phyloP scores from a whole-genome alignment of 1,284 basidiomycete genomes.

The Sporisorium graminicola region DNA sequence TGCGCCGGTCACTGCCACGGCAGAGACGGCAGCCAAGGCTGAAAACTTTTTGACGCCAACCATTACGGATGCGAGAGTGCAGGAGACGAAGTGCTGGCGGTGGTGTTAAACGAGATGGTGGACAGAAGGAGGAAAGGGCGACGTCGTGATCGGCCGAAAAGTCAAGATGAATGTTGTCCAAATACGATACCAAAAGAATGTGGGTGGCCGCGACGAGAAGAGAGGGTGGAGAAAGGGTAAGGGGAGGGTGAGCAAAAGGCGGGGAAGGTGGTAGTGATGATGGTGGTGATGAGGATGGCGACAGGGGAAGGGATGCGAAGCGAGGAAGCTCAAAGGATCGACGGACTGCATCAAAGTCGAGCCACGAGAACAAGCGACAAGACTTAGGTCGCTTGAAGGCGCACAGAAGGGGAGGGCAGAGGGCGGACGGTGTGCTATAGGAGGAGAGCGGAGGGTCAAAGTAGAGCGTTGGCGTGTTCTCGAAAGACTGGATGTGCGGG shows the following conservation, averaged over 20 bases:
- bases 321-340: slow-evolving; percentile 24
- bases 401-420: background rate
- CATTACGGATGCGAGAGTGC: slow-evolving; percentile 13
- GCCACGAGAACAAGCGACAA: slow-evolving; percentile 2
- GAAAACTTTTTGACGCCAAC: slow-evolving; percentile 34
- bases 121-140: background rate
- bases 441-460: slow-evolving; percentile 6
- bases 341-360: slow-evolving; percentile 22
- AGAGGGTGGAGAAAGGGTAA: slow-evolving; percentile 3
- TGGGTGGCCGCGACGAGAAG: slow-evolving; percentile 10
- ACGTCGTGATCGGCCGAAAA: background rate
- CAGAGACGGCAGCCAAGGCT: slow-evolving; percentile 35
- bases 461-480: slow-evolving; percentile 5
- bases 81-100: slow-evolving; percentile 1
- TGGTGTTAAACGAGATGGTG: background rate
- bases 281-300: slow-evolving; percentile 22
- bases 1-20: slow-evolving; percentile 29
- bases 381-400: background rate
- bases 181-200: slow-evolving; percentile 23
- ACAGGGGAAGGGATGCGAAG: slow-evolving; percentile 7
- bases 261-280: slow-evolving; percentile 5
- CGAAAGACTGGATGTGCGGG: slow-evolving; percentile 9
- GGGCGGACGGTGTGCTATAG: background rate
- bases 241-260: background rate
- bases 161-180: slow-evolving; percentile 25